Evolutionary conservation across 192 early-diverging fungal genomes (phyloP), one percentile per base, ranked within the genome.

Genomic region (Coemansia sp.): DNA sequence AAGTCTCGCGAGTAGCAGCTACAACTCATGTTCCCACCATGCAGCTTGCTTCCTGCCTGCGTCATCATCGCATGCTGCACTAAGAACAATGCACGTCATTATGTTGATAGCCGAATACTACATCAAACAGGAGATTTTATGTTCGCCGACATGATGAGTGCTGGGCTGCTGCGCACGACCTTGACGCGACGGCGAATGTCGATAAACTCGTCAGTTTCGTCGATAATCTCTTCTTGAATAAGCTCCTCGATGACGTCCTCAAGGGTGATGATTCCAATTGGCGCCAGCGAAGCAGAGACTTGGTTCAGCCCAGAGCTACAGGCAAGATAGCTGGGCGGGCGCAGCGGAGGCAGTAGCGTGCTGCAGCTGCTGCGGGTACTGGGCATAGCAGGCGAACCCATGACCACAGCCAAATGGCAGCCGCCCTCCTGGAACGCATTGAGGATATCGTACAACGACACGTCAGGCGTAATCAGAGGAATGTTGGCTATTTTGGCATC

Each of bases 341-440:
- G 15, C 41, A 35, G 48, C 25, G 29, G 29, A 17, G 25, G 15
- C 25, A 41, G 10, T 24, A 38, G 27, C 55, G 88, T 88, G 57
- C 87, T 89, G 66, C 47, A 7, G 47, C 47, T 49, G 47, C 87
- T 74, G 91, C 91, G 7, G 79, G 82, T 61, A 89, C 87, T 49
- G 12, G 12, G n/a, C 39, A 95, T 78, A 49, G 47, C 47, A 21
- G 21, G 76, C 29, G 64, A 57, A 10, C 76, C 82, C 56, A 76
- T 66, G 23, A 91, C 88, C 43, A 89, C 79, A 3, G 90, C 91
- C 89, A 92, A 88, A 57, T 92, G 91, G 54, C 88, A 89, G 59
- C 89, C 84, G 19, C 91, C 91, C 65, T 90, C 89, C 60, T 92
- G 91, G 72, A 92, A 92, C 51, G 89, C 89, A 70, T 92, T 92